phyloP scores from a whole-genome alignment of 805 yeast species.

The Candida multigemmis region DNA sequence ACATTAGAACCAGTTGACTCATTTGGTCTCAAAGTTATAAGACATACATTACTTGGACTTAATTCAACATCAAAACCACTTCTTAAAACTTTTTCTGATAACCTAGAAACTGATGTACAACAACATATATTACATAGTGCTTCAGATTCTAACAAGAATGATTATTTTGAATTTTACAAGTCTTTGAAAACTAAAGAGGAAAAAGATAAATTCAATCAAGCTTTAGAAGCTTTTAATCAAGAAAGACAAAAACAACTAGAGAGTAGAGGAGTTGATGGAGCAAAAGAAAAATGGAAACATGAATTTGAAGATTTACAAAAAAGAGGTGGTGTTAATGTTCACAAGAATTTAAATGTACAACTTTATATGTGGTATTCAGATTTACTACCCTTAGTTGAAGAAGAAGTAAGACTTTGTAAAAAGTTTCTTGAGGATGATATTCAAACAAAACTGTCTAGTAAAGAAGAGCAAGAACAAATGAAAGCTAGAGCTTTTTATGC shows the following conservation, averaged over 20 bases:
- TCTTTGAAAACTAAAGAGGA: slow-evolving; percentile 36
- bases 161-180: slow-evolving; percentile 62
- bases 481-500: slow-evolving; percentile 53
- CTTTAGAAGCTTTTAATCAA: slow-evolving; percentile 61
- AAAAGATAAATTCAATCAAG: slow-evolving; percentile 45
- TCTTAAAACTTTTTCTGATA: slow-evolving; percentile 15
- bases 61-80: slow-evolving; percentile 12
- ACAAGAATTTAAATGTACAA: slow-evolving; percentile 58
- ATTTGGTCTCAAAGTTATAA: slow-evolving; percentile 67
- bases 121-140: slow-evolving; percentile 16
- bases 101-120: slow-evolving; percentile 16
- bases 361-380: slow-evolving; percentile 80
- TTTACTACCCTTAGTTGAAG: slow-evolving; percentile 59
- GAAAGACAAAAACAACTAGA: slow-evolving; percentile 74
- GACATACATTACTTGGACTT: slow-evolving; percentile 55
- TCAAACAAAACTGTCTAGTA: slow-evolving; percentile 6
- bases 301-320: slow-evolving; percentile 60
- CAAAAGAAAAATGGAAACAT: slow-evolving; percentile 82
- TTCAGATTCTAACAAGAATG: slow-evolving; percentile 34
- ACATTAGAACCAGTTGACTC: slow-evolving; percentile 62
- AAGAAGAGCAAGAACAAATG: slow-evolving; percentile 15
- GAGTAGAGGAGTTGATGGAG: slow-evolving; percentile 71
- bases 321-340: slow-evolving; percentile 47
- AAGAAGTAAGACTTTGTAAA: slow-evolving; percentile 53
- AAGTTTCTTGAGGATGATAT: slow-evolving; percentile 25